Evolutionary conservation across 1,284 basidiomycete genomes (phyloP).

Genomic region (Cryptococcus sp.): DNA sequence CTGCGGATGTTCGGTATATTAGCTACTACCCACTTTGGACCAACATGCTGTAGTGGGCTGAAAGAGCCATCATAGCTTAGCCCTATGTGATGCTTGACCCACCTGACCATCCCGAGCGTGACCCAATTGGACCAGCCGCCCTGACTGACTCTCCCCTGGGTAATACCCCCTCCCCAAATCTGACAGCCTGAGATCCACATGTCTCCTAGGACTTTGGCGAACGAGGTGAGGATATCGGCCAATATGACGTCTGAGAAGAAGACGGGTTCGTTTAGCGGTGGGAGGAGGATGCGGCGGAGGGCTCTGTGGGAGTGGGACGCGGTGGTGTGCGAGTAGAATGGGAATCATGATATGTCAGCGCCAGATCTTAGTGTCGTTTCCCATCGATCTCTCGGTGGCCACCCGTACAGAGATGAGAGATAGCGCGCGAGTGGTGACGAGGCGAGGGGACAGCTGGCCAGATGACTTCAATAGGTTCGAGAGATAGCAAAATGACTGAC

Average conservation of each 20-base stretch:
- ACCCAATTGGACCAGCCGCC: slow-evolving; percentile 70
- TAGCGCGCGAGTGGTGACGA: too few species aligned
- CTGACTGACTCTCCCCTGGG: slow-evolving; percentile 65
- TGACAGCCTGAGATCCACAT: slow-evolving; percentile 79
- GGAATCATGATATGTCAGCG: background rate
- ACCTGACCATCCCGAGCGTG: slow-evolving; percentile 84
- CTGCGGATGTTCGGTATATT: slow-evolving; percentile 54
- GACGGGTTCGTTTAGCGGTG: slow-evolving; percentile 64
- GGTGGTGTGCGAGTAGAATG: too few species aligned
- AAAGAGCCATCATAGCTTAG: background rate
- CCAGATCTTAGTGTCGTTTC: too few species aligned
- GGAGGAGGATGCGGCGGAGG: slow-evolving; percentile 70
- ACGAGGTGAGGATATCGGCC: slow-evolving; percentile 94
- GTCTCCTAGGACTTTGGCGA: slow-evolving; percentile 94
- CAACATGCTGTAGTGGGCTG: too few species aligned
- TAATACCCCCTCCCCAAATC: slow-evolving; percentile 71
- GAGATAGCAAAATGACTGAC: slow-evolving; percentile 54
- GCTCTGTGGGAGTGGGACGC: slow-evolving; percentile 55
- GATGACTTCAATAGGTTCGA: too few species aligned
- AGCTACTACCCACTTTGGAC: background rate
- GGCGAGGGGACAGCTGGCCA: background rate
- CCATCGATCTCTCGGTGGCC: too few species aligned
- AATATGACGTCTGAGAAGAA: slow-evolving; percentile 91
- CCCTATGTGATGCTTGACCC: slow-evolving; percentile 29
- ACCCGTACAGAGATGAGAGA: too few species aligned